Evolutionary conservation across 192 early-diverging fungal genomes (phyloP).

Genomic region (Radiomyces spectabilis): DNA sequence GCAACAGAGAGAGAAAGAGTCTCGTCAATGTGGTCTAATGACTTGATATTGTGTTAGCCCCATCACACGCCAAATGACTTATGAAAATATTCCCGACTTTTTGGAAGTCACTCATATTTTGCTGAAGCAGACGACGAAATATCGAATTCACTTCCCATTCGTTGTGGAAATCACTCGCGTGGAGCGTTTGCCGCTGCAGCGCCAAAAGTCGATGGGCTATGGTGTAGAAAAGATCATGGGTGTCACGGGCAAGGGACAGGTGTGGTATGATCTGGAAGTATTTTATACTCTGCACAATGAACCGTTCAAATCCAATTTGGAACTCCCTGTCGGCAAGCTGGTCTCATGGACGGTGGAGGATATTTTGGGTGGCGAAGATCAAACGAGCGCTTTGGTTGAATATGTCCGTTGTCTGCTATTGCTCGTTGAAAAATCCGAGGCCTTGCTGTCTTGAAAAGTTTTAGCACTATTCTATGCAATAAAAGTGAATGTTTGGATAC

Average conservation of each 20-base stretch:
- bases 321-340: constrained; percentile 18
- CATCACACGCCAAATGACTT: constrained; percentile 20
- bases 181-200: constrained; percentile 15
- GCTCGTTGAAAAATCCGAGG: constrained; percentile 28
- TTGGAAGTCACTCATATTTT: constrained; percentile 24
- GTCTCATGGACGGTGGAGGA: constrained; percentile 29
- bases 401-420: constrained; percentile 25
- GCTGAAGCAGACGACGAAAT: constrained; percentile 20
- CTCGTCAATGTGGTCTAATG: no score
- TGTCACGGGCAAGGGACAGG: constrained; percentile 16
- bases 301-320: constrained; percentile 17
- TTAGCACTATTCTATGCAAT: no score
- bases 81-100: constrained; percentile 29
- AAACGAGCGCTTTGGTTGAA: constrained; percentile 12
- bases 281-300: constrained; percentile 6
- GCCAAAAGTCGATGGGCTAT: constrained; percentile 10
- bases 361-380: constrained; percentile 18
- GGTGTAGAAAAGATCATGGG: constrained; percentile 15
- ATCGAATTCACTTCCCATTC: constrained; percentile 32
- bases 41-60: no score
- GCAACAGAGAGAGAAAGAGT: no score
- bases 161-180: constrained; percentile 30
- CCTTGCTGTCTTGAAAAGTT: no score
- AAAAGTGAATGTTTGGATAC: no score
- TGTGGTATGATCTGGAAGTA: constrained; percentile 33